Evolutionary conservation across 2,329 filamentous ascomycete genomes (phyloP).

Genomic region (Neonectria faginata): DNA sequence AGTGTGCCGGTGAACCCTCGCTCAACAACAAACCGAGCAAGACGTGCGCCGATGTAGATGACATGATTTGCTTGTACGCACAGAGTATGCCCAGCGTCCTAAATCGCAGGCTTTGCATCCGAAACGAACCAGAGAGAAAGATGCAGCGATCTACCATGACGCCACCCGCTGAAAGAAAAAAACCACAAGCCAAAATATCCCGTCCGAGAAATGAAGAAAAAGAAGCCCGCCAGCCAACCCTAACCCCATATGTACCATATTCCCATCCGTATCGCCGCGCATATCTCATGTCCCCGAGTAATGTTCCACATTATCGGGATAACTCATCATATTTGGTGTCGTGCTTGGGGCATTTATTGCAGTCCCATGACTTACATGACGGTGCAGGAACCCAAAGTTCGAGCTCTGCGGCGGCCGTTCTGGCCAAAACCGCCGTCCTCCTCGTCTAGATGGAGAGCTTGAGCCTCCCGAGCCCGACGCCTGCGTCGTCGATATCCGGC

Average conservation of each 20-base stretch:
- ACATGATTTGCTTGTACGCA: conserved; percentile 22
- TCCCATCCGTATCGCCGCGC: conserved; percentile 12
- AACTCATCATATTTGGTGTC: conserved; percentile 10
- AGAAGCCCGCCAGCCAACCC: conserved; percentile 3
- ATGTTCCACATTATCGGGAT: conserved; percentile 3
- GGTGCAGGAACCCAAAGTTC: conserved; percentile 70
- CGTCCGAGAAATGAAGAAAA: neutral
- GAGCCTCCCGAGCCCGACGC: conserved; percentile 83
- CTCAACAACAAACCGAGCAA: conserved; percentile 23
- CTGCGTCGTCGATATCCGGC: conserved; percentile 76
- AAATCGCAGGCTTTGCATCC: conserved; percentile 13
- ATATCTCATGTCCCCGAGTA: conserved; percentile 10
- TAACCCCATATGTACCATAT: conserved; percentile 12
- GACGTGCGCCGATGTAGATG: conserved; percentile 23
- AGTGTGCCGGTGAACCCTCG: conserved; percentile 17
- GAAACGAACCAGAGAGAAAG: conserved; percentile 15
- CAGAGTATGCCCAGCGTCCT: conserved; percentile 20
- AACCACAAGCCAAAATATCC: conserved; percentile 24
- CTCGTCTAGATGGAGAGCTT: conserved; percentile 83
- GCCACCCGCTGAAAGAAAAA: conserved; percentile 26
- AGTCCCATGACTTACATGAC: conserved; percentile 67
- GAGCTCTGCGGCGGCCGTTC: conserved; percentile 69
- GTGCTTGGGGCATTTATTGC: neutral
- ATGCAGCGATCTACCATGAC: conserved; percentile 40
- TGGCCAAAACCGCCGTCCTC: conserved; percentile 72